Conservation (phyloP, 2,329 filamentous ascomycete species). For the Talaromyces sp. region DNA sequence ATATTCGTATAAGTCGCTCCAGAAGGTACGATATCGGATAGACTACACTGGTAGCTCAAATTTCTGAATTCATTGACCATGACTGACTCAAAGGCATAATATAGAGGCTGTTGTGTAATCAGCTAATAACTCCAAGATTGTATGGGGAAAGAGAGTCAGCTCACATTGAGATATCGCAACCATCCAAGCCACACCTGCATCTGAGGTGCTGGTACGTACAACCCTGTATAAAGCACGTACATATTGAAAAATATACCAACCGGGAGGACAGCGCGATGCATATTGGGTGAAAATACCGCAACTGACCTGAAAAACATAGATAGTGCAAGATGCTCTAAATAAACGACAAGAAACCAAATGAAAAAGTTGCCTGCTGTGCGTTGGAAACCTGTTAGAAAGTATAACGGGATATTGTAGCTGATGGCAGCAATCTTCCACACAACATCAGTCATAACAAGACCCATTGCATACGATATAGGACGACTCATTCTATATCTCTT, state of each 20-base stretch:
- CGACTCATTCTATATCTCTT: slow-evolving; percentile 50
- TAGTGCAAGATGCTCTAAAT: slow-evolving; percentile 53
- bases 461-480: slow-evolving; percentile 75
- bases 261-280: slow-evolving; percentile 77
- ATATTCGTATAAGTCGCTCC: slow-evolving; percentile 66
- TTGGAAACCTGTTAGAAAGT: slow-evolving; percentile 68
- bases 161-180: slow-evolving; percentile 71
- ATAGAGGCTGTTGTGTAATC: not conserved
- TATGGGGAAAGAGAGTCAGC: slow-evolving; percentile 52
- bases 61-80: slow-evolving; percentile 80
- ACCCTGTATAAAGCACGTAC: slow-evolving; percentile 73
- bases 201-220: slow-evolving; percentile 68
- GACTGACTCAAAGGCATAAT: slow-evolving; percentile 55
- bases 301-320: slow-evolving; percentile 71
- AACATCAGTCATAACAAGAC: slow-evolving; percentile 72
- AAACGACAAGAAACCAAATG: slow-evolving; percentile 61
- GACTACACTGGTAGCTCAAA: slow-evolving; percentile 63
- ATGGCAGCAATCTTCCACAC: slow-evolving; percentile 68
- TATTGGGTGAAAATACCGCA: slow-evolving; percentile 70
- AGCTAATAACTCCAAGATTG: not conserved
- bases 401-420: slow-evolving; percentile 67
- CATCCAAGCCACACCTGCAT: slow-evolving; percentile 72
- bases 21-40: slow-evolving; percentile 63
- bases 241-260: slow-evolving; percentile 72
- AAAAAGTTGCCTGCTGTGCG: slow-evolving; percentile 68